phyloP scores from a whole-genome alignment of 495 filamentous ascomycete species.

The Neurospora sp. region DNA sequence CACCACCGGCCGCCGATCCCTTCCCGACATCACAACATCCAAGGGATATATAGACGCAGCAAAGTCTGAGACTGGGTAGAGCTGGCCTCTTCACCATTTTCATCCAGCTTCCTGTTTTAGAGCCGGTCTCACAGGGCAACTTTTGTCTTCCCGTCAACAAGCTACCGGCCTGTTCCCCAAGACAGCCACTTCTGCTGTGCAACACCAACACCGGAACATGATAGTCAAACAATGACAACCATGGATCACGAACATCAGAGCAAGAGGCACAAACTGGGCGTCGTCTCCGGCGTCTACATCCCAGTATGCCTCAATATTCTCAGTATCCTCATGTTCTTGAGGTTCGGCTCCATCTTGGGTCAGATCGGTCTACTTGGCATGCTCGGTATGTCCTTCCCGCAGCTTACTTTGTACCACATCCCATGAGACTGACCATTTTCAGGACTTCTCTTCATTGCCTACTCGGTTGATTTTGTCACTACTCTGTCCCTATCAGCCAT shows the following conservation, averaged over 20 bases:
- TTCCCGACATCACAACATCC: not conserved
- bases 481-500: conserved; percentile 82
- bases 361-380: conserved; percentile 72
- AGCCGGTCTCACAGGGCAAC: not conserved
- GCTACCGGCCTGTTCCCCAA: not conserved
- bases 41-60: not conserved
- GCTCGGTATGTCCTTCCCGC: conserved; percentile 43
- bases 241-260: conserved; percentile 23
- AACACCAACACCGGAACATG: not conserved
- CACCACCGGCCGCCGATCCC: not conserved
- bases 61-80: not conserved
- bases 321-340: conserved; percentile 86
- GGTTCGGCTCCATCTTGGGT: conserved; percentile 71
- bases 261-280: conserved; percentile 53
- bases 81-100: not conserved
- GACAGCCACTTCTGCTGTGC: not conserved
- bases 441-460: conserved; percentile 63
- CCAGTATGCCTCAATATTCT: conserved; percentile 82
- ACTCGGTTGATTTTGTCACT: conserved; percentile 72
- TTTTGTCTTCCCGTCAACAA: not conserved
- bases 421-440: conserved; percentile 2
- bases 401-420: not conserved
- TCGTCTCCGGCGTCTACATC: conserved; percentile 73
- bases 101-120: not conserved
- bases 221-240: not conserved